A percentile compares a stretch with the other conserved stretches of the same genome.
Conservation (phyloP, 306 rosid species). For the Hippophae tibetana region DNA sequence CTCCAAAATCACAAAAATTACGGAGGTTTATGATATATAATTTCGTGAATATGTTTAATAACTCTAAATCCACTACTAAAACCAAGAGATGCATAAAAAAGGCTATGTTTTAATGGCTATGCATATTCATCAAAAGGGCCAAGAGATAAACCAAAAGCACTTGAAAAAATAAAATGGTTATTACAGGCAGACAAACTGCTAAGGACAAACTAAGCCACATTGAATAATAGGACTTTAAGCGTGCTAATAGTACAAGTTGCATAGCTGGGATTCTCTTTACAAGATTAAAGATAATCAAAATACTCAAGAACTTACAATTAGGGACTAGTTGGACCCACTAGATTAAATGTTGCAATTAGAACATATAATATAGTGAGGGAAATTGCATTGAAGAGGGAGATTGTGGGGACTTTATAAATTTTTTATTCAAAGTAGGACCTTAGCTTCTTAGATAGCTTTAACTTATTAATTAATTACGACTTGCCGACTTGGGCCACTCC, state of each 20-base stretch:
- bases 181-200: conserved; percentile 35
- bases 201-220: conserved; percentile 52
- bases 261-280: conserved; percentile 23
- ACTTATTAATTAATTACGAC: no score
- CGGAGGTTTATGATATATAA: no score
- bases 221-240: conserved; percentile 23
- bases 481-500: no score
- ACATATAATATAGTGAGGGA: no score
- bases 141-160: no score
- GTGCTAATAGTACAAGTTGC: conserved; percentile 22
- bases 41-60: no score
- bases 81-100: no score
- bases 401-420: no score
- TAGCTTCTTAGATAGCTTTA: conserved; percentile 6
- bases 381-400: no score
- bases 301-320: conserved; percentile 4
- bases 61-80: no score
- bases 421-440: conserved; percentile 36
- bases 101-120: conserved; percentile 4
- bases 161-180: conserved; percentile 8
- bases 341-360: conserved; percentile 1
- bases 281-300: conserved; percentile 10
- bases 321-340: conserved; percentile 12
- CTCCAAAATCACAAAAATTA: no score
- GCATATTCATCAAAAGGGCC: background rate